Conservation (phyloP, 2,329 filamentous ascomycete species). For the Fusarium mexicanum region DNA sequence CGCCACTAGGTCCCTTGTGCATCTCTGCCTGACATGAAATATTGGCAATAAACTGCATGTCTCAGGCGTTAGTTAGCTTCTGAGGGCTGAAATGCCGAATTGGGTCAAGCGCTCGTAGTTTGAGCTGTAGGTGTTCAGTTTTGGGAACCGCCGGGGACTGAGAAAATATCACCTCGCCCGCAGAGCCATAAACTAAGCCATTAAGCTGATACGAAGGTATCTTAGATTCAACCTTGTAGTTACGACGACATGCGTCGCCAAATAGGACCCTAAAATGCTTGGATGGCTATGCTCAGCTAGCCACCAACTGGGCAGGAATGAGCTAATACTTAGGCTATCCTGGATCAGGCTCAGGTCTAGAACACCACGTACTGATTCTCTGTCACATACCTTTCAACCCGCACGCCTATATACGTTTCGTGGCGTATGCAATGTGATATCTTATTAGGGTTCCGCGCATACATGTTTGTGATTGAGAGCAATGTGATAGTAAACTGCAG, state of each 20-base stretch:
- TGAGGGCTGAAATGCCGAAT: too few relatives aligned
- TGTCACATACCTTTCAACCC: background rate
- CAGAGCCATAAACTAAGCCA: background rate
- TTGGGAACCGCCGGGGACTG: background rate
- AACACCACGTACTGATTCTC: too few relatives aligned
- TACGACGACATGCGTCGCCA: rapidly evolving
- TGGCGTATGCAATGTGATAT: background rate
- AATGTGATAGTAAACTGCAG: background rate
- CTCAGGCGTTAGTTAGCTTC: background rate
- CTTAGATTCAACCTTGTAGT: rapidly evolving
- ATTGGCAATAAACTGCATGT: background rate
- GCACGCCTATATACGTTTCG: rapidly evolving
- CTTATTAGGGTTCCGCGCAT: background rate
- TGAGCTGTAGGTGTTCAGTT: background rate
- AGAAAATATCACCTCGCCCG: background rate
- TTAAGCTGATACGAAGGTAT: background rate
- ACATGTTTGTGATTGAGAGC: background rate
- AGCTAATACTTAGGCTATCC: background rate
- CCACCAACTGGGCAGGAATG: background rate
- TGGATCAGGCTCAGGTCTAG: background rate
- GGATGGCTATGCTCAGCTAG: background rate
- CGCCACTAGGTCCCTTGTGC: background rate
- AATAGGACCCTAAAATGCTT: rapidly evolving
- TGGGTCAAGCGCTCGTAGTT: background rate
- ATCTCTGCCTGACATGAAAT: too few relatives aligned